Conservation (phyloP, 441 rosid genomes). For the Gossypium trilobum region DNA sequence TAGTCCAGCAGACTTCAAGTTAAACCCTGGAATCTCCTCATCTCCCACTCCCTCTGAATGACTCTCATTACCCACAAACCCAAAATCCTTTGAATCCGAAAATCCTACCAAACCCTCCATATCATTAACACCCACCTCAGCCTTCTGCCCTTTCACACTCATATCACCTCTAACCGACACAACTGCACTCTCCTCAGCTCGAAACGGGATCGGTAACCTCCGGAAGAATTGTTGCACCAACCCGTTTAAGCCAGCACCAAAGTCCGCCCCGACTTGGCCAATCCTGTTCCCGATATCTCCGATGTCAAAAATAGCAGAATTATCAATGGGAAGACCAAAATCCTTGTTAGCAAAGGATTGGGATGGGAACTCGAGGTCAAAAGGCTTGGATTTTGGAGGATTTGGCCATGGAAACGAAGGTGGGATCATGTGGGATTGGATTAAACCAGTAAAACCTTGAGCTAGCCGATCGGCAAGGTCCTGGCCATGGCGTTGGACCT, state of each 20-base stretch:
- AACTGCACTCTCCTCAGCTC: conserved; percentile 34
- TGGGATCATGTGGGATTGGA: conserved; percentile 68
- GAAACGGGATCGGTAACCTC: conserved; percentile 56
- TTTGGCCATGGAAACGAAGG: conserved; percentile 68
- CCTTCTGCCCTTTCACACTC: conserved; percentile 19
- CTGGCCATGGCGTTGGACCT: conserved; percentile 81
- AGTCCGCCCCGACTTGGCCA: conserved; percentile 76
- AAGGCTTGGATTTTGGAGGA: conserved; percentile 47
- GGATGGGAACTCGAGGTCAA: conserved; percentile 56
- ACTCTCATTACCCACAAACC: conserved; percentile 30
- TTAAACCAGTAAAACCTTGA: conserved; percentile 74
- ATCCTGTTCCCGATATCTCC: conserved; percentile 62
- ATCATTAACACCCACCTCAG: conserved; percentile 22
- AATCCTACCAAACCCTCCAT: conserved; percentile 38
- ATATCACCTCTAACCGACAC: conserved; percentile 20
- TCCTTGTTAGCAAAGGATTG: conserved; percentile 36
- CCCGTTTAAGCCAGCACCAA: conserved; percentile 65
- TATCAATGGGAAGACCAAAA: conserved; percentile 33
- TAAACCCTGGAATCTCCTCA: conserved; percentile 42
- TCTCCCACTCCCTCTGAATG: conserved; percentile 26
- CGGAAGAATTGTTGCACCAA: conserved; percentile 72
- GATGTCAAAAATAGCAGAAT: conserved; percentile 46
- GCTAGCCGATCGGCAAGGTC: conserved; percentile 78
- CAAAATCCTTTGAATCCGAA: conserved; percentile 38
- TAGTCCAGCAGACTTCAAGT: conserved; percentile 42